Percentiles rank a stretch among this genome's conserved stretches.
Evolutionary conservation across 2,329 filamentous ascomycete species (phyloP).

Genomic region (Bimuria novae-zelandiae): DNA sequence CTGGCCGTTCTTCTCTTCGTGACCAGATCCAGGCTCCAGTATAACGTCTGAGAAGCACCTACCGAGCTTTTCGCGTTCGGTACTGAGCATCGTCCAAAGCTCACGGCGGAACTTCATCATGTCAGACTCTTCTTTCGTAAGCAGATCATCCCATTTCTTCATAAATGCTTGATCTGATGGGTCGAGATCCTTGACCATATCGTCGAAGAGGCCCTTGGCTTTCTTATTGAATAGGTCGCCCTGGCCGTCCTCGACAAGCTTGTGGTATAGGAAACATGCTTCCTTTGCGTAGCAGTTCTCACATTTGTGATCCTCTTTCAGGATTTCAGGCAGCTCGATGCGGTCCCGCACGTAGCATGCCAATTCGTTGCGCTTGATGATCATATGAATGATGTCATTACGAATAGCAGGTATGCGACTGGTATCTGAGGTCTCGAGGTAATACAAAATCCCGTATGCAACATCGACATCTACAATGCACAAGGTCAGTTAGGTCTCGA

Average conservation of each 20-base stretch:
- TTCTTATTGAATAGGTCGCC: slow-evolving; percentile 80
- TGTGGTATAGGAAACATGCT: slow-evolving; percentile 92
- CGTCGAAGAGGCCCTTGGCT: slow-evolving; percentile 79
- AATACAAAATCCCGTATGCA: slow-evolving; percentile 88
- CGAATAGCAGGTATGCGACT: slow-evolving; percentile 83
- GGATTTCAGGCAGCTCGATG: slow-evolving; percentile 82
- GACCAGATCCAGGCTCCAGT: slow-evolving; percentile 76
- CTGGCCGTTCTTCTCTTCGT: slow-evolving; percentile 69
- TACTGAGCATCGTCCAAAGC: slow-evolving; percentile 93
- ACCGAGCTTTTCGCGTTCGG: slow-evolving; percentile 83
- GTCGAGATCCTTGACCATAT: slow-evolving; percentile 77
- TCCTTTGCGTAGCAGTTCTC: slow-evolving; percentile 88
- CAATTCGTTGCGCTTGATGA: slow-evolving; percentile 90
- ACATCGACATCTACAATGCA: slow-evolving; percentile 73
- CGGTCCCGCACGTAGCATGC: slow-evolving; percentile 84
- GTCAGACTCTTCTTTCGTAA: slow-evolving; percentile 94
- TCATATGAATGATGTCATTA: slow-evolving; percentile 91
- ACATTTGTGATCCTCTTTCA: slow-evolving; percentile 80
- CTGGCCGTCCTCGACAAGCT: slow-evolving; percentile 81
- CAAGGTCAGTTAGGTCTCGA: slow-evolving; percentile 16
- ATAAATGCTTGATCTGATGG: slow-evolving; percentile 81
- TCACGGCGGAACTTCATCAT: slow-evolving; percentile 85
- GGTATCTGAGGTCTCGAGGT: slow-evolving; percentile 87
- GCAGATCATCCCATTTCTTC: slow-evolving; percentile 87
- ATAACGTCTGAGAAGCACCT: slow-evolving; percentile 89